Base-by-base conservation (phyloP, 2,329 filamentous ascomycete genomes). In the Verticillium dahliae region DNA sequence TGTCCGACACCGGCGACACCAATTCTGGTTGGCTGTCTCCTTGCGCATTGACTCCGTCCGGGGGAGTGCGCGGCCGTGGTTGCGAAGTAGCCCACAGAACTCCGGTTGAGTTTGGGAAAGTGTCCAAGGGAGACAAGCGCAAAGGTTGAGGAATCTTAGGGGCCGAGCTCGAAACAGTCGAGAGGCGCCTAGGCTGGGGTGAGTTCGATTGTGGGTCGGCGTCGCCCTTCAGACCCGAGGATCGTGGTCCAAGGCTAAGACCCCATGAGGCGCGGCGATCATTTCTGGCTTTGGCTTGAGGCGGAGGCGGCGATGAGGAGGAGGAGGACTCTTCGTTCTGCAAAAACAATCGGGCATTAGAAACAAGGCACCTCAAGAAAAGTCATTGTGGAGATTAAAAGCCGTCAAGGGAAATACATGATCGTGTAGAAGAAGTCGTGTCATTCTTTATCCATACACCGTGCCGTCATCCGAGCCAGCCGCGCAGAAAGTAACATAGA, bases 211-310 rank as follows among this genome's bases (percentile, higher is more conserved):
- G 65, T 61, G 61, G 59, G 50, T 18, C 52, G 61, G 52, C 62
- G 60, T 71, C 70, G 62, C 65, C 63, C 61, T 64, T 68, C 61
- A 69, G 39, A 18, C 62, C 65, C 45, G 45, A 52, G 35, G 75
- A 70, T 65, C 71, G 74, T 58, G 70, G 61, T 64, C 74, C 69
- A 66, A 76, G 65, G 62, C 70, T 70, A 69, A 80, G 63, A 57
- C 74, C 75, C 80, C 79, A 82, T 31, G 80, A 81, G 57, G 73
- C 71, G 60, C 78, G 76, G 60, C 77, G 75, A 63, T 78, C 75
- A 65, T 68, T 62, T 71, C 77, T 75, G 66, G 65, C 65, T 65
- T 72, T 72, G 67, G 70, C 67, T 68, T 75, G 73, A 67, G 72
- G 72, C 70, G 69, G 67, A 62, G 72, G 69, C 65, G 72, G 67